Evolutionary conservation across 192 early-diverging fungal genomes (phyloP), one percentile per base, ranked within the genome.

Genomic region (Gamsiella multidivaricata): DNA sequence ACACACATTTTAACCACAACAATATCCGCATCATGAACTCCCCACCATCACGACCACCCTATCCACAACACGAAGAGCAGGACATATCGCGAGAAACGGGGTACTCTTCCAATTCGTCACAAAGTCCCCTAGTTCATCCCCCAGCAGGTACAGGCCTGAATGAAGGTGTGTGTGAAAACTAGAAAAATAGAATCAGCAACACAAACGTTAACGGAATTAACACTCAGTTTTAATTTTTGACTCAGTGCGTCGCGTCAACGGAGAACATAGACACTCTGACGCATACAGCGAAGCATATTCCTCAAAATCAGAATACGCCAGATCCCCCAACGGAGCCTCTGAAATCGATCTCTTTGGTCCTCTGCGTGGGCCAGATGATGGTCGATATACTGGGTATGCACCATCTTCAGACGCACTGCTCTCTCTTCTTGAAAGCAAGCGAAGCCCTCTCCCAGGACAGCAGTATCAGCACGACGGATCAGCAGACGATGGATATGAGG

Each of bases 351-450:
- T 82, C 37, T 71, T 82, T 63, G 81, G 73, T 23, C 73, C 83
- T 15, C 54, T 82, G 3, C 69, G 73, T 23, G 79, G 89, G 25
- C 74, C 80, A 17, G 90, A 87, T 25, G 90, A 91, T 39, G 88
- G 87, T 11, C 87, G 91, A 43, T 93, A 93, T 63, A 90, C 87
- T 32, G 83, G 83, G 0, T 93, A 88, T 32, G 89, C 88, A 7
- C 86, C 91, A 2, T 91, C 91, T 0, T 87, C 89, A 17, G 91
- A 90, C 29, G 90, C 91, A 3, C 85, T 90, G 46, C 81, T 90
- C 32, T 86, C 89, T 36, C 78, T 89, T 65, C 71, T 93, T 14
- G 87, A 93, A 75, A 89, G 84, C 76, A 91, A 89, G 57, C 49
- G 73, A 5, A 61, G 58, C 6, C 73, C 42, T 7, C 36, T 58